Percentiles rank a stretch among this genome's conserved stretches.
These are phyloP conservation scores for Irpex sp. DNA, from an alignment of 1,284 basidiomycete genomes.

Conservation along the genomic window DNA sequence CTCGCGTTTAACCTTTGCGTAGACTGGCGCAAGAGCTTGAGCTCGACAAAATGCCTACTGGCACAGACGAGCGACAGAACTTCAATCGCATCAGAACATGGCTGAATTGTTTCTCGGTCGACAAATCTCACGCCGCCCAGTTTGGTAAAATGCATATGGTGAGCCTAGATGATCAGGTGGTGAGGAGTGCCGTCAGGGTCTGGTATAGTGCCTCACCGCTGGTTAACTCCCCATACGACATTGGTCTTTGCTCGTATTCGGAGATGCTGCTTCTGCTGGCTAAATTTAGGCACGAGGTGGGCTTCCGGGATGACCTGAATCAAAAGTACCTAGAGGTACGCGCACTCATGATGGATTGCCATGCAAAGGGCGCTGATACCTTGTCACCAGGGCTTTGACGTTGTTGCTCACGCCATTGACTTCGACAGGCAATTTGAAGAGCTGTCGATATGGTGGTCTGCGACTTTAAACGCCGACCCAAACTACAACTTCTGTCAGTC, in stretches of 20 bases:
- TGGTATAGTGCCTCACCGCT: slow-evolving; percentile 43
- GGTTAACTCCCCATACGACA: slow-evolving; percentile 44
- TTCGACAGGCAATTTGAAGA: slow-evolving; percentile 34
- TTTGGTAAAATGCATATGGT: slow-evolving; percentile 66
- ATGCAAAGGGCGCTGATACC: not conserved
- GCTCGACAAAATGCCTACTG: slow-evolving; percentile 41
- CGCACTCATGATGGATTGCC: not conserved
- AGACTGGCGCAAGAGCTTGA: slow-evolving; percentile 52
- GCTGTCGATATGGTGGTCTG: slow-evolving; percentile 36
- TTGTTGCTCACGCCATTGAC: slow-evolving; percentile 28
- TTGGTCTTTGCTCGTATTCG: slow-evolving; percentile 52
- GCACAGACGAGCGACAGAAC: slow-evolving; percentile 36
- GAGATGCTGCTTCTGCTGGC: slow-evolving; percentile 47
- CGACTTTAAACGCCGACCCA: slow-evolving; percentile 35
- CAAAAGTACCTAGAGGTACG: slow-evolving; percentile 12
- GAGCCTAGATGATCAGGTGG: slow-evolving; percentile 52
- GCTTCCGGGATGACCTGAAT: slow-evolving; percentile 21
- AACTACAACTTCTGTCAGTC: slow-evolving; percentile 31
- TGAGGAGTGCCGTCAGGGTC: slow-evolving; percentile 40
- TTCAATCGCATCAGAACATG: slow-evolving; percentile 60
- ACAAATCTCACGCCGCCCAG: slow-evolving; percentile 60
- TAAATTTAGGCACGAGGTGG: slow-evolving; percentile 36
- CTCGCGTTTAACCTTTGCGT: not conserved
- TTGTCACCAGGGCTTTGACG: slow-evolving; percentile 27
- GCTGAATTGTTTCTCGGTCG: slow-evolving; percentile 65